Evolutionary conservation across 2,329 filamentous ascomycete species (phyloP).

Genomic region (Colletotrichum spaethianum): DNA sequence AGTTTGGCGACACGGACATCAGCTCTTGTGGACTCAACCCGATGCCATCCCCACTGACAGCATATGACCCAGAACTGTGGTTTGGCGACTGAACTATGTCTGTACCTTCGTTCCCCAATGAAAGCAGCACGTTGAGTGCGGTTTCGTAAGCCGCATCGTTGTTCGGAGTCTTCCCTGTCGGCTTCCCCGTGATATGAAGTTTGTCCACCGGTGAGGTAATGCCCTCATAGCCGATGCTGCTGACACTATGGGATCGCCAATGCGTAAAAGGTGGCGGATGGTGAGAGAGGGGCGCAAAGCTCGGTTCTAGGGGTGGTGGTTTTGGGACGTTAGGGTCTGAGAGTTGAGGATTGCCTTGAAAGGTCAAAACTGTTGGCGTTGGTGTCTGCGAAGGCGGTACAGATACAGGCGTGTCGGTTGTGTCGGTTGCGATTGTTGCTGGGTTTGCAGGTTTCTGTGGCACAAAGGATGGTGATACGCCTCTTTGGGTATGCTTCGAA

Average conservation of each 20-base stretch:
- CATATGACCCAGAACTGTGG: not conserved
- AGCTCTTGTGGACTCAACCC: slow-evolving; percentile 20
- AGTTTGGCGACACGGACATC: slow-evolving; percentile 25
- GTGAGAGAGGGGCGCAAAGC: not conserved
- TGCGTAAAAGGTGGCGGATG: not conserved
- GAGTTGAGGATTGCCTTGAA: slow-evolving; percentile 6
- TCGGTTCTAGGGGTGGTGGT: slow-evolving; percentile 24
- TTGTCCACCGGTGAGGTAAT: slow-evolving; percentile 13
- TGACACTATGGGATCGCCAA: slow-evolving; percentile 25
- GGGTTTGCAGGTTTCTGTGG: not conserved
- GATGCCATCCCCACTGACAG: not conserved
- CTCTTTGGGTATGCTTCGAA: not conserved
- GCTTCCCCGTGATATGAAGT: slow-evolving; percentile 6
- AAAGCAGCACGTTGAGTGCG: slow-evolving; percentile 51
- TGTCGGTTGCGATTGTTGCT: not conserved
- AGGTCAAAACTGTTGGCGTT: not conserved
- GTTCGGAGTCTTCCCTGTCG: not conserved
- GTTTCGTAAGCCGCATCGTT: slow-evolving; percentile 48
- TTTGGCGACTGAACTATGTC: slow-evolving; percentile 5
- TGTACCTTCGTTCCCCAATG: slow-evolving; percentile 48
- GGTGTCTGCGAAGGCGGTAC: not conserved
- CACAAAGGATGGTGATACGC: not conserved
- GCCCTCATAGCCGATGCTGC: slow-evolving; percentile 18
- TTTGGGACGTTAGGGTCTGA: not conserved
- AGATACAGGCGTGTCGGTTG: not conserved